phyloP scores from a whole-genome alignment of 192 early-diverging fungal species.

The Backusella psychrophila region DNA sequence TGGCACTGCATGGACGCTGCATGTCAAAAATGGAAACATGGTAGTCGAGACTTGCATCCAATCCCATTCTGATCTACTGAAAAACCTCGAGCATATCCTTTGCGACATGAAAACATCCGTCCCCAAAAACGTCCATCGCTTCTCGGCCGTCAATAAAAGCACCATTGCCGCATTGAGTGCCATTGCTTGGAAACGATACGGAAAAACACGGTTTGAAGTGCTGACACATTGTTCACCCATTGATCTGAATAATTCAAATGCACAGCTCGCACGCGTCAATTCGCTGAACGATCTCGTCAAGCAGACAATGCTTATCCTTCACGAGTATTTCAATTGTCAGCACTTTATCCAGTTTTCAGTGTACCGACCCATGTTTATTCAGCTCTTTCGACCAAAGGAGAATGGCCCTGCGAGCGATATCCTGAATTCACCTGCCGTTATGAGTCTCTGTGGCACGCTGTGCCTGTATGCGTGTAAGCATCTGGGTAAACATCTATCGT shows the following conservation, averaged over 20 bases:
- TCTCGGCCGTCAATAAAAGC: neutral
- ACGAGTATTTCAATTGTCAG: neutral
- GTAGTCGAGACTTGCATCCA: neutral
- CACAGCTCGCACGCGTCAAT: neutral
- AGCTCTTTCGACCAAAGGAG: neutral
- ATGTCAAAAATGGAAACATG: slow-evolving; percentile 6
- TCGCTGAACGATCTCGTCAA: neutral
- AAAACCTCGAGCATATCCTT: neutral
- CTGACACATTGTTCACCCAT: neutral
- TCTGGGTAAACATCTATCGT: neutral
- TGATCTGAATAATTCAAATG: neutral
- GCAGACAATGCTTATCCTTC: neutral
- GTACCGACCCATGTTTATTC: slow-evolving; percentile 11
- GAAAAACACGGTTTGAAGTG: neutral
- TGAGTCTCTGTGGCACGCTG: neutral
- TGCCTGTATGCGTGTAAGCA: neutral
- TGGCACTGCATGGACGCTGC: neutral
- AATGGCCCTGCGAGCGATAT: neutral
- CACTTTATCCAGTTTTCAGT: neutral
- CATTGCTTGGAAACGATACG: neutral
- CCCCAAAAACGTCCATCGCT: neutral
- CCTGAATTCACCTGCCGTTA: neutral
- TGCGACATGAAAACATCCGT: neutral
- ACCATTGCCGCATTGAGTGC: neutral
- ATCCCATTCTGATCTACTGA: neutral